Percentiles rank a stretch among this genome's conserved stretches.
Conservation (phyloP, 164 flowering plant genomes). For the Vitis labrusca region DNA sequence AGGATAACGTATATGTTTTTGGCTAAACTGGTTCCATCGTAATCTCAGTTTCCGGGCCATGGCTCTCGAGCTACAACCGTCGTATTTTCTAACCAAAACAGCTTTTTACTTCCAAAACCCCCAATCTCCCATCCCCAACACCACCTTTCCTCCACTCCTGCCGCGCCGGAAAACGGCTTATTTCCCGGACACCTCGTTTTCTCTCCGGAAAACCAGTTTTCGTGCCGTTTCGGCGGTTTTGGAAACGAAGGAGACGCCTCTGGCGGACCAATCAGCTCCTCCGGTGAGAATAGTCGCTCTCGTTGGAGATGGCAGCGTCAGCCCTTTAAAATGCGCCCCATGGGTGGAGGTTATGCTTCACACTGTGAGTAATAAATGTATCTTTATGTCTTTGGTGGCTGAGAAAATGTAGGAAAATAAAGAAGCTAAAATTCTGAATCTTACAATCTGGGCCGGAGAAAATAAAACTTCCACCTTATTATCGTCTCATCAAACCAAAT, state of each 20-base stretch:
- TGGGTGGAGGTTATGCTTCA: conserved; percentile 92
- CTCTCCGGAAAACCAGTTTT: conserved; percentile 12
- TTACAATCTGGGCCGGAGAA: too few relatives aligned
- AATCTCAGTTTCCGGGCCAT: background rate
- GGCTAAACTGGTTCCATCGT: too few relatives aligned
- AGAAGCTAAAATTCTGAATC: too few relatives aligned
- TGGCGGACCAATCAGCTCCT: conserved; percentile 6
- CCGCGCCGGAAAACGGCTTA: conserved; percentile 6
- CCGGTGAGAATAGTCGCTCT: conserved; percentile 69
- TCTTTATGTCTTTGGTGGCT: too few relatives aligned
- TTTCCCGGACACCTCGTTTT: background rate
- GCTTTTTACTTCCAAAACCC: background rate
- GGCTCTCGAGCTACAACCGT: conserved; percentile 21
- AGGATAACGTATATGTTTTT: too few relatives aligned
- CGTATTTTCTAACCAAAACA: conserved; percentile 11
- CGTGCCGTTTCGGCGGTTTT: conserved; percentile 24
- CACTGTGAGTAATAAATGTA: conserved; percentile 52
- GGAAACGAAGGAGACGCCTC: conserved; percentile 19
- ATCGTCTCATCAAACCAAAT: too few relatives aligned
- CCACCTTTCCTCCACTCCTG: background rate
- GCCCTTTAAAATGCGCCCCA: conserved; percentile 66
- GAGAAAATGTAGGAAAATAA: too few relatives aligned
- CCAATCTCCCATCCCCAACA: background rate
- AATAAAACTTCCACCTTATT: too few relatives aligned
- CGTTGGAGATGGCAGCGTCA: conserved; percentile 72